A percentile compares a stretch with the other conserved stretches of the same genome.
Evolutionary conservation across 805 yeast species (phyloP).

Genomic region (Candida rishiriensis): DNA sequence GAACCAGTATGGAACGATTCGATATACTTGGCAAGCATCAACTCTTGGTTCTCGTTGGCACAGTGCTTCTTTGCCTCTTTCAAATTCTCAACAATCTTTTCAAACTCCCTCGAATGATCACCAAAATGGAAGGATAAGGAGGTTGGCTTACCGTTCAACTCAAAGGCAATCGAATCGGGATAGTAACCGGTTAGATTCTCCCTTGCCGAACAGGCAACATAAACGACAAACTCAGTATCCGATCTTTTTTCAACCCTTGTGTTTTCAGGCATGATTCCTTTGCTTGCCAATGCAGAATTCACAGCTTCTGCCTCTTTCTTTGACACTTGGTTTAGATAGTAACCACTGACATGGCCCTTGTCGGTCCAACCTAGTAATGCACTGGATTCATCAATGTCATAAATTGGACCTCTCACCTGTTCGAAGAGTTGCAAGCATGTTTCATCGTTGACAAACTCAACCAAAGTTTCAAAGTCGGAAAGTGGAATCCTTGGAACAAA

Average conservation of each 20-base stretch:
- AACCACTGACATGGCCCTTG: slow-evolving; percentile 69
- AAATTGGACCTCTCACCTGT: slow-evolving; percentile 45
- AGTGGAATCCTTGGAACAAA: slow-evolving; percentile 63
- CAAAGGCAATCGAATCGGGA: slow-evolving; percentile 41
- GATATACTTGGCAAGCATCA: slow-evolving; percentile 63
- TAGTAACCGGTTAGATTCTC: slow-evolving; percentile 52
- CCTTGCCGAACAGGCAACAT: slow-evolving; percentile 62
- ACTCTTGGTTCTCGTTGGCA: slow-evolving; percentile 67
- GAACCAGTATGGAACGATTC: slow-evolving; percentile 77
- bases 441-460: slow-evolving; percentile 36
- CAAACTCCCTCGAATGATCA: slow-evolving; percentile 68
- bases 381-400: slow-evolving; percentile 41
- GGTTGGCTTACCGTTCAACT: slow-evolving; percentile 37
- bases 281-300: slow-evolving; percentile 58
- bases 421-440: slow-evolving; percentile 33
- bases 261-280: slow-evolving; percentile 72
- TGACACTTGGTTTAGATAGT: slow-evolving; percentile 57
- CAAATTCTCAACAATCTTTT: slow-evolving; percentile 51
- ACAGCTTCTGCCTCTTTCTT: slow-evolving; percentile 61
- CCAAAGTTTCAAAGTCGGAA: slow-evolving; percentile 46
- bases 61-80: slow-evolving; percentile 54
- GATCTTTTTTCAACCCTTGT: slow-evolving; percentile 62
- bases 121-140: slow-evolving; percentile 61
- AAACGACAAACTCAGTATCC: slow-evolving; percentile 47
- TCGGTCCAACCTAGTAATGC: slow-evolving; percentile 74